Evolutionary conservation across 2,329 filamentous ascomycete species (phyloP).

Genomic region (Lecanosticta acicola): DNA sequence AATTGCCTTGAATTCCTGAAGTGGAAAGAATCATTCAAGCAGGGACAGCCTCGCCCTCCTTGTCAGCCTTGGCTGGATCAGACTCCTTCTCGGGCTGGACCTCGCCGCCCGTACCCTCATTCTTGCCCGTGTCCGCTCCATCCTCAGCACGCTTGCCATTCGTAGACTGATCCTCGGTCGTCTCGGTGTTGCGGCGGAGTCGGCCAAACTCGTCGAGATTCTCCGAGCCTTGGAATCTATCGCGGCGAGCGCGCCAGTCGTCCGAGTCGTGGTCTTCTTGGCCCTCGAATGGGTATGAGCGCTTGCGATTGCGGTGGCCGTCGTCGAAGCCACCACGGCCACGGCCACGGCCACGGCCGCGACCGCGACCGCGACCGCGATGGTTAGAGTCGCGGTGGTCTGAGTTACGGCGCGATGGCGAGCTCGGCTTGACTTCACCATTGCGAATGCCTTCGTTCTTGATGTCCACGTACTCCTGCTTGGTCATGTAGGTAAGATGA

Average conservation of each 20-base stretch:
- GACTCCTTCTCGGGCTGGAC: no score
- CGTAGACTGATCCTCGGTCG: neutral
- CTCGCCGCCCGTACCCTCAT: no score
- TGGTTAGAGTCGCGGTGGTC: constrained; percentile 37
- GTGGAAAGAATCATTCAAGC: no score
- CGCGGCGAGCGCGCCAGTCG: constrained; percentile 22
- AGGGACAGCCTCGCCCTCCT: no score
- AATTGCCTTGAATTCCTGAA: no score
- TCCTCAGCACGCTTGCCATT: no score
- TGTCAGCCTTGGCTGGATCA: no score
- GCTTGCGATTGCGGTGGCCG: constrained; percentile 26
- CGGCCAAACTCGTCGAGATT: neutral
- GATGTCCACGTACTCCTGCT: constrained; percentile 69
- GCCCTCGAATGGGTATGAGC: no score
- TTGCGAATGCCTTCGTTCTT: constrained; percentile 44
- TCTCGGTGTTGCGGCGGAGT: neutral
- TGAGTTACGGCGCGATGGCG: constrained; percentile 28
- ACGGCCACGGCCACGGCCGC: constrained; percentile 28
- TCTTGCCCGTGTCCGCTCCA: no score
- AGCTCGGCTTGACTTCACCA: constrained; percentile 34
- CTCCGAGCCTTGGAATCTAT: constrained; percentile 14
- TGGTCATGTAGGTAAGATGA: constrained; percentile 64
- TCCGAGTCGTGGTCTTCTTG: constrained; percentile 22
- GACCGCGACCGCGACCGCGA: no score
- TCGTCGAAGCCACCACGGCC: constrained; percentile 24